These are phyloP conservation scores for Phytophthora fragariae DNA, from an alignment of 352 stramenopile species.

Conservation along the genomic window DNA sequence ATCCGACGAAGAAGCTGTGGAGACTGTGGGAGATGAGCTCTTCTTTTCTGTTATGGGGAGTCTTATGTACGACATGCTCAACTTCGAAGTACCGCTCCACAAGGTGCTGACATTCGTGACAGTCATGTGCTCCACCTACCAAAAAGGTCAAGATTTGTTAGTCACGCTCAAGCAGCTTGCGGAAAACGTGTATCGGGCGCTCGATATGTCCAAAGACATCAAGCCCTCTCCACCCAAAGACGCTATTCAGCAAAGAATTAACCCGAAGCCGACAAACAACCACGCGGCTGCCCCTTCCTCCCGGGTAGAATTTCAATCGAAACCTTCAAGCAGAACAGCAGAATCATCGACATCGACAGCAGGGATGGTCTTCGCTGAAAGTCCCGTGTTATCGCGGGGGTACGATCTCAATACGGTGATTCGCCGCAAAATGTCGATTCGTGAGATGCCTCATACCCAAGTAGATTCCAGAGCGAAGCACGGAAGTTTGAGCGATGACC, in stretches of 20 bases:
- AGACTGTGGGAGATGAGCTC: conserved; percentile 66
- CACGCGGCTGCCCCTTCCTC: neutral
- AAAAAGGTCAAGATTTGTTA: conserved; percentile 73
- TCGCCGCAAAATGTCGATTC: conserved; percentile 76
- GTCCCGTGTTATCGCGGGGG: conserved; percentile 52
- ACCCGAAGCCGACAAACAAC: conserved; percentile 14
- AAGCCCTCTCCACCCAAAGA: conserved; percentile 44
- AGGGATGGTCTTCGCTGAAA: conserved; percentile 39
- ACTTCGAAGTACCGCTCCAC: conserved; percentile 71
- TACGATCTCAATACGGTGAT: conserved; percentile 87
- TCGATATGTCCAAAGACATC: conserved; percentile 83
- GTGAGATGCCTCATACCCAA: conserved; percentile 39
- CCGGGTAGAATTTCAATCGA: conserved; percentile 8
- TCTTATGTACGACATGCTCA: conserved; percentile 89
- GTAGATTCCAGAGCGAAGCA: conserved; percentile 9
- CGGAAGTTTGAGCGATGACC: conserved; percentile 5
- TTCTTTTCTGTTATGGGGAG: conserved; percentile 88
- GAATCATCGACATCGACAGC: conserved; percentile 8
- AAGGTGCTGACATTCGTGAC: conserved; percentile 83
- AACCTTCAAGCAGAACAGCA: neutral
- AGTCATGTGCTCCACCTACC: conserved; percentile 87
- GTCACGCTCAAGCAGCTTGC: conserved; percentile 82
- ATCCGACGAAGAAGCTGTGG: conserved; percentile 41
- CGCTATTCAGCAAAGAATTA: conserved; percentile 28
- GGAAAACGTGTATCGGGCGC: conserved; percentile 80